Evolutionary conservation across 2,329 filamentous ascomycete genomes (phyloP), one percentile per base, ranked within the genome.

Genomic region (Calonectria naviculata): DNA sequence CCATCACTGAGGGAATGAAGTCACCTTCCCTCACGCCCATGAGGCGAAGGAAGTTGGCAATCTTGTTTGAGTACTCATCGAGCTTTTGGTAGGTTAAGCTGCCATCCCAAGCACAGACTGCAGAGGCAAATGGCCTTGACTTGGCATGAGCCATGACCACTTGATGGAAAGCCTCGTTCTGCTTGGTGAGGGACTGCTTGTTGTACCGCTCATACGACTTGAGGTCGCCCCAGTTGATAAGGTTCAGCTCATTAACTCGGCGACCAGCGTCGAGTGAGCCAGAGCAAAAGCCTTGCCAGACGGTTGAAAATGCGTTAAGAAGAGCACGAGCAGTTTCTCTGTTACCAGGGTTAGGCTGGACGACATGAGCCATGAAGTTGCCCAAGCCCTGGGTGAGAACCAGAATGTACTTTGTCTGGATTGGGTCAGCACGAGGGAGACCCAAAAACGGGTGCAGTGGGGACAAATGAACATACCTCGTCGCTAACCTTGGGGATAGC

Each of bases 1-100:
- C 65, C 65, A 68, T 68, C 2, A 68, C 41, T 1, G 65, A 68
- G 19, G 65, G 65, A n/a, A 68, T 68, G 34, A 68, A 68, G 26
- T 68, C 65, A 21, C 65, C 65, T 10, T 68, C 58, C 26, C 26
- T 61, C 34, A 68, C 61, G 17, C 65, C 65, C n/a, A 49, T 52
- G 28, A 47, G 49, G 10, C 34, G 56, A n/a, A 68, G 65, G 44
- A 68, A 52, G 46, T 60, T 68, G 19, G 65, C 65, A 38, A 68
- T 68, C 34, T 60, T 47, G 61, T n/a, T 68, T 3, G 65, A 60
- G 21, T 63, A 29, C 12, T 68, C 66, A 58, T 68, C 66, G 17
- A 68, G 66, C 58, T 68, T 49, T 12, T 52, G 52, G 66, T 68
- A 68, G 9, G 66, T 68, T 10, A 68, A n/a, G 9, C 52, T 52